phyloP scores from a whole-genome alignment of 2,329 filamentous ascomycete species.

The Podosphaera xanthii region DNA sequence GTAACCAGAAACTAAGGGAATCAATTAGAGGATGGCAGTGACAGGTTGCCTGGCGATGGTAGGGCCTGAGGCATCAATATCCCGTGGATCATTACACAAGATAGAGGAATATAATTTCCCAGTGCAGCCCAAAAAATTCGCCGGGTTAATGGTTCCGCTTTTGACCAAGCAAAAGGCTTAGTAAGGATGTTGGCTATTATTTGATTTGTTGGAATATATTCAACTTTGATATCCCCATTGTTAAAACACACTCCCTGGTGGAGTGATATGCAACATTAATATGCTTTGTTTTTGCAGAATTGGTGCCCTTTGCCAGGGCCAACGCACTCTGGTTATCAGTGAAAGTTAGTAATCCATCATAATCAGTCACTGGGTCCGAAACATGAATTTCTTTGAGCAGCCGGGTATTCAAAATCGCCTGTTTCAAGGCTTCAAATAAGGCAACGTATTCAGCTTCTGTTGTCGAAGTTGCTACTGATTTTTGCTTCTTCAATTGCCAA shows the following conservation, averaged over 20 bases:
- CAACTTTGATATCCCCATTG: background rate
- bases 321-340: background rate
- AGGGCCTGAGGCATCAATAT: no score
- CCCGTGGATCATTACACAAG: background rate
- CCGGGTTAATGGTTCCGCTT: background rate
- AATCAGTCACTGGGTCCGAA: background rate
- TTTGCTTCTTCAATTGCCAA: no score
- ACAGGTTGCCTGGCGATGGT: no score
- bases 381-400: background rate
- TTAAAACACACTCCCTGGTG: background rate
- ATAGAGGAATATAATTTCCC: background rate
- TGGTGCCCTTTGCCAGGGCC: no score
- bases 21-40: no score
- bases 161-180: background rate
- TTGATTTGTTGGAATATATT: no score
- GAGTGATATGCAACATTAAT: background rate
- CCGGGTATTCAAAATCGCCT: background rate
- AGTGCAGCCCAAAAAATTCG: background rate
- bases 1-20: no score
- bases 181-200: background rate
- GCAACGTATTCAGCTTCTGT: background rate
- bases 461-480: no score
- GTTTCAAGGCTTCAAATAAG: background rate
- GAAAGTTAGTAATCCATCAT: background rate
- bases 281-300: no score